Conservation (phyloP, 75 land plant genomes). For the Selaginella tamariscina region DNA sequence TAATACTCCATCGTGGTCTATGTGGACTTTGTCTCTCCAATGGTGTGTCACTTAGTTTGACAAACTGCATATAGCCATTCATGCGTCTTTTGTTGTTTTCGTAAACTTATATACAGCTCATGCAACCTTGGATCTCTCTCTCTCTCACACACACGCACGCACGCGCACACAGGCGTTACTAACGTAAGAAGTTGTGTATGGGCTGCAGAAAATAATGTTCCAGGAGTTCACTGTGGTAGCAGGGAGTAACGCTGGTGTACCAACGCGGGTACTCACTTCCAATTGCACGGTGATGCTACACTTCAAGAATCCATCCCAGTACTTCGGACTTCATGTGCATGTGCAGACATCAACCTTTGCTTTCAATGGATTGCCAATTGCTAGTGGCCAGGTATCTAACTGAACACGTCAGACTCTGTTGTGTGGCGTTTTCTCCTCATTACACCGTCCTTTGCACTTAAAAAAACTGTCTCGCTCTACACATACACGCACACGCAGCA, state of each 20-base stretch:
- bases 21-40: no score
- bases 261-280: conserved; percentile 5
- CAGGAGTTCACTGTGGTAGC: conserved; percentile 9
- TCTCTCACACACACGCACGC: not conserved
- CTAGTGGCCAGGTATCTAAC: not conserved
- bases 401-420: no score
- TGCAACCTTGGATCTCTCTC: not conserved
- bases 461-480: no score
- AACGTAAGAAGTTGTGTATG: not conserved
- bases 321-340: conserved; percentile 11
- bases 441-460: no score
- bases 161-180: not conserved
- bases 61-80: no score
- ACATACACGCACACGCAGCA: no score
- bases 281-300: conserved; percentile 8
- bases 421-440: no score
- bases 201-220: not conserved
- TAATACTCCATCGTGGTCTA: no score
- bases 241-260: conserved; percentile 2
- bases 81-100: not conserved
- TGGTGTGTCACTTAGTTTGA: no score
- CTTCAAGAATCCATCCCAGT: not conserved
- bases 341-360: not conserved
- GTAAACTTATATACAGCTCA: not conserved
- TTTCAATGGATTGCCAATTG: not conserved